Base-by-base conservation (phyloP, 805 yeast species). In the Zygotorulaspora chibaensis region DNA sequence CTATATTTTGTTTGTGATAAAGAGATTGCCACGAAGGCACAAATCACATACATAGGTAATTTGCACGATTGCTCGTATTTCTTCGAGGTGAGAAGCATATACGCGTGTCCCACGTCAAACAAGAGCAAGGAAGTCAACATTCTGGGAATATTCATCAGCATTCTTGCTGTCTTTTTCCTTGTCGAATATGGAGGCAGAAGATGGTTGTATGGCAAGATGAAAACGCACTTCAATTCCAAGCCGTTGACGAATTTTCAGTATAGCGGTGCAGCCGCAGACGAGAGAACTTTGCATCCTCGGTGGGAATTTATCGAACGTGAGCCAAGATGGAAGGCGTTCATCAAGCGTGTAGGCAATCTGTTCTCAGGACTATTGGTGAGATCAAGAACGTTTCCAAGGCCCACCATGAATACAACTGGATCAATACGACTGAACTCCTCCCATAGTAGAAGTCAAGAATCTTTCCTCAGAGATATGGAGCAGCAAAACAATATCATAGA, bases 61-160 rank as follows among this genome's bases (percentile, higher is more conserved):
- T 58, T 78, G 35, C 77, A 87, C 61, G 86, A 88, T 51, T 88
- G 96, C 65, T 79, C 83, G 30, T 88, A 86, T 63, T 77, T 83
- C 58, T 88, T 88, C 62, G 96, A 88, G 59, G 88, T 87, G 27
- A 69, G 88, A 53, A 85, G 95, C 3, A 80, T 86, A 35, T 84
- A 83, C 66, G 96, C 95, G 0, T 88, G 96, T 64, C 87, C 95
- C 0, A 83, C 89, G 1, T 80, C 86, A 8, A 80, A 82, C 42
- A 76, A 80, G 54, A 77, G 74, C 10, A 83, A 82, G 57, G 80
- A 84, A 48, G 65, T 77, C 44, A 81, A 83, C 13, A 80, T 83
- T 2, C 73, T 84, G 42, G 79, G 86, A 71, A 80, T 84, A 40
- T 82, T 84, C 52, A 50, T 79, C 13, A 68, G 79, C 35, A 81